A percentile compares a stretch with the other conserved stretches of the same genome.
Evolutionary conservation across 164 flowering plant genomes (phyloP).

Genomic region (Liriodendron chinense): DNA sequence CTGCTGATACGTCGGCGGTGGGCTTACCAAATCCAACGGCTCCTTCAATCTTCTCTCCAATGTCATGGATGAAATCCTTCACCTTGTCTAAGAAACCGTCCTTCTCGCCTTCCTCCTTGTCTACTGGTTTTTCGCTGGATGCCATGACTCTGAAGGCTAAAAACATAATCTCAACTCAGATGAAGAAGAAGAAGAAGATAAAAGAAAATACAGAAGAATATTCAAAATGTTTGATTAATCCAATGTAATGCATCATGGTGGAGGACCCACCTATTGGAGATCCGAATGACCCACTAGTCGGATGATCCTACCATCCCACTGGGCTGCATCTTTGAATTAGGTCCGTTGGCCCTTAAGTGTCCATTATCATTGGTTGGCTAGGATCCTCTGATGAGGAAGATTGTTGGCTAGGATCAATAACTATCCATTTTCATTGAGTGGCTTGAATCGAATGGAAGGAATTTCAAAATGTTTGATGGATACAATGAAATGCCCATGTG

Average conservation of each 20-base stretch:
- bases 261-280: background rate
- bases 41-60: slow-evolving; percentile 30
- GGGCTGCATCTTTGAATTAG: too few relatives aligned
- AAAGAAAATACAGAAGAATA: background rate
- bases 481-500: background rate
- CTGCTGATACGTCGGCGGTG: slow-evolving; percentile 16
- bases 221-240: background rate
- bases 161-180: background rate
- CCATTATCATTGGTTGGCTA: background rate
- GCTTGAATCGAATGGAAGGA: background rate
- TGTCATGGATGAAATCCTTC: slow-evolving; percentile 25
- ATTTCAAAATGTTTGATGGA: background rate
- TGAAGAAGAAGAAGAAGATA: too few relatives aligned
- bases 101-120: slow-evolving; percentile 13
- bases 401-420: background rate
- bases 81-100: slow-evolving; percentile 20
- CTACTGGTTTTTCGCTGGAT: slow-evolving; percentile 11
- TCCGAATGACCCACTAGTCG: too few relatives aligned
- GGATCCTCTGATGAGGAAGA: background rate
- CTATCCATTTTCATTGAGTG: background rate
- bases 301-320: too few relatives aligned
- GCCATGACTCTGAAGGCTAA: slow-evolving; percentile 11
- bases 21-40: slow-evolving; percentile 26
- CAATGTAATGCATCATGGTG: background rate
- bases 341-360: too few relatives aligned